Conservation (phyloP, 208 protist species). For the Angomonas deanei region DNA sequence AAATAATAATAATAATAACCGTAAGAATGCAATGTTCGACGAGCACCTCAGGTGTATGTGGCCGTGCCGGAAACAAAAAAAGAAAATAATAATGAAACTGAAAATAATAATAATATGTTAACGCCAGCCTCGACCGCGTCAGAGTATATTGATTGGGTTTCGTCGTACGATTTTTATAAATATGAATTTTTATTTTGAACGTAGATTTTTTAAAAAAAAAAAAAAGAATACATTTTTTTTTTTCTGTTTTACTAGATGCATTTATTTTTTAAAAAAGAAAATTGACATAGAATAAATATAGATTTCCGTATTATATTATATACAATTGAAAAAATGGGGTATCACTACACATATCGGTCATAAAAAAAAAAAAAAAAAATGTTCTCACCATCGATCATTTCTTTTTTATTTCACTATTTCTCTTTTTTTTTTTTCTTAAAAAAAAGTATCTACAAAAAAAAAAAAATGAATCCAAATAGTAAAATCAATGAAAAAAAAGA, state of each 20-base stretch:
- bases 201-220: constrained; percentile 10
- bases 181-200: constrained; percentile 12
- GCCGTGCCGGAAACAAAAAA: too few species aligned
- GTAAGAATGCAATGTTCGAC: too few species aligned
- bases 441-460: not conserved
- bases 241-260: too few species aligned
- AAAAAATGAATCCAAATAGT: not conserved
- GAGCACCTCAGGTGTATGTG: too few species aligned
- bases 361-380: not conserved
- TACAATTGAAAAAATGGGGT: too few species aligned
- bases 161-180: not conserved
- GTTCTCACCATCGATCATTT: not conserved
- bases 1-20: too few species aligned
- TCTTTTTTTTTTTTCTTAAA: constrained; percentile 5
- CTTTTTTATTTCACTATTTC: not conserved
- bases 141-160: not conserved
- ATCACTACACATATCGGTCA: too few species aligned
- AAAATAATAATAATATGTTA: too few species aligned
- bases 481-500: not conserved
- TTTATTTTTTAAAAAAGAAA: constrained; percentile 24
- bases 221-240: too few species aligned
- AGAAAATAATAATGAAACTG: too few species aligned
- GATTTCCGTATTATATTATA: too few species aligned
- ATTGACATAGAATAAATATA: constrained; percentile 16
- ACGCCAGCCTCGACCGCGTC: too few species aligned